Evolutionary conservation across 495 filamentous ascomycete species (phyloP), one percentile per base, ranked within the genome.

Genomic region (Pyrenopolyporus hunteri): DNA sequence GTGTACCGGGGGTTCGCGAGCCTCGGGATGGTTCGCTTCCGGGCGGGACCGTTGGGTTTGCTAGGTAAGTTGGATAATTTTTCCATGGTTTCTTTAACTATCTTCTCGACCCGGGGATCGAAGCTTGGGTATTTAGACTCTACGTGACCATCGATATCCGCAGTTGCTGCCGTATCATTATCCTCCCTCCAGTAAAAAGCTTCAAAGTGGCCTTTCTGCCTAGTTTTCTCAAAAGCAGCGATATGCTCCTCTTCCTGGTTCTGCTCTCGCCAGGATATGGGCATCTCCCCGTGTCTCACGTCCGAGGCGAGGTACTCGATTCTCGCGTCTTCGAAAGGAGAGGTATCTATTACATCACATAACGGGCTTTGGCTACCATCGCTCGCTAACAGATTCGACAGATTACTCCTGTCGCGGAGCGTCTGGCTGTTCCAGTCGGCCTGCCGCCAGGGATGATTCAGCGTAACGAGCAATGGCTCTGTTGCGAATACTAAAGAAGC

Each of bases 401-500:
- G 25, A 11, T 22, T 40, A 14, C 45, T 47, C 6, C 23, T 32
- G 3, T 47, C 19, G 8, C 63, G 52, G 2, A 32, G 2, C 4
- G 35, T 32, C 17, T 13, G 37, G 1, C 19, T 11, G 25, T 47
- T 11, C 0, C 1, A 8, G 19, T 45, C 40, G 1, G 19, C 43
- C 7, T 22, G 28, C 10, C 66, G 45, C 13, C 5, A 17, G 11
- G 66, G 66, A 19, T 55, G 46, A 48, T 76, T 69, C 2, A 80
- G 52, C 1, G 14, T 57, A 14, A 67, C 59, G 5, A 78, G n/a
- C 13, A 70, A 57, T 0, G 64, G 68, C 37, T 75, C 73, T 31
- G 73, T 68, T 2, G 71, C 69, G 43, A 69, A 76, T 2, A 65
- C 44, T 10, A 78, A 57, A 5, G 65, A 54, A 5, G 70, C 22